phyloP scores from a whole-genome alignment of 306 rosid species.

The Alnus glutinosa region DNA sequence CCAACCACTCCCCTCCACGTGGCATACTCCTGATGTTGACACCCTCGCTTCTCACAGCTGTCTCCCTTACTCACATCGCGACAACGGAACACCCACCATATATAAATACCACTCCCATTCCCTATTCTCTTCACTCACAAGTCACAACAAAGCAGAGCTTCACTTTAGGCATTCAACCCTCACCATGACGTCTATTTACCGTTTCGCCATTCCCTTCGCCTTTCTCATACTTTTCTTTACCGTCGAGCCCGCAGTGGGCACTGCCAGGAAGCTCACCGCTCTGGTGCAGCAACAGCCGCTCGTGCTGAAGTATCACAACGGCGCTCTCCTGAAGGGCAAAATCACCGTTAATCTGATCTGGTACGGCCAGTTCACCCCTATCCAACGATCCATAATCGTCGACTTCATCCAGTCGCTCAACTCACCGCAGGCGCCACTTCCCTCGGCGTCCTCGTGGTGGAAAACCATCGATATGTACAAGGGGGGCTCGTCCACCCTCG shows the following conservation, averaged over 20 bases:
- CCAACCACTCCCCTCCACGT: slow-evolving; percentile 29
- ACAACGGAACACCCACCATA: not conserved
- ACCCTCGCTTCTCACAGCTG: slow-evolving; percentile 45
- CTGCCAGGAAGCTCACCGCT: slow-evolving; percentile 38
- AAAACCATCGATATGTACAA: slow-evolving; percentile 72
- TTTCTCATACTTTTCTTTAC: slow-evolving; percentile 9
- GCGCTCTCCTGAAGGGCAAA: slow-evolving; percentile 72
- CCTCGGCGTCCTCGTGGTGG: slow-evolving; percentile 83
- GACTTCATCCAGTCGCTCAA: slow-evolving; percentile 71
- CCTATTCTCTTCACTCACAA: not conserved
- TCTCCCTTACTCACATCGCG: slow-evolving; percentile 8
- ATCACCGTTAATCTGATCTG: slow-evolving; percentile 79
- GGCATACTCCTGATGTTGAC: slow-evolving; percentile 4
- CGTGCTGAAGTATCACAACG: slow-evolving; percentile 79
- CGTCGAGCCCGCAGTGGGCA: slow-evolving; percentile 11
- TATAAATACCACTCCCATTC: slow-evolving; percentile 31
- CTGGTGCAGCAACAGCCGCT: slow-evolving; percentile 70
- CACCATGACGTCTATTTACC: slow-evolving; percentile 37
- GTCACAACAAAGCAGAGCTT: not conserved
- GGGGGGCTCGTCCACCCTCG: slow-evolving; percentile 57
- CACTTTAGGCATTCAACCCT: no score
- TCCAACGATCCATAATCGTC: slow-evolving; percentile 72
- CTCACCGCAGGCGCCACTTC: slow-evolving; percentile 25
- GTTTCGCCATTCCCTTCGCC: slow-evolving; percentile 23
- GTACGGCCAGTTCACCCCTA: slow-evolving; percentile 76